Conservation (phyloP, 2,329 filamentous ascomycete genomes). For the Penicillium hordei region DNA sequence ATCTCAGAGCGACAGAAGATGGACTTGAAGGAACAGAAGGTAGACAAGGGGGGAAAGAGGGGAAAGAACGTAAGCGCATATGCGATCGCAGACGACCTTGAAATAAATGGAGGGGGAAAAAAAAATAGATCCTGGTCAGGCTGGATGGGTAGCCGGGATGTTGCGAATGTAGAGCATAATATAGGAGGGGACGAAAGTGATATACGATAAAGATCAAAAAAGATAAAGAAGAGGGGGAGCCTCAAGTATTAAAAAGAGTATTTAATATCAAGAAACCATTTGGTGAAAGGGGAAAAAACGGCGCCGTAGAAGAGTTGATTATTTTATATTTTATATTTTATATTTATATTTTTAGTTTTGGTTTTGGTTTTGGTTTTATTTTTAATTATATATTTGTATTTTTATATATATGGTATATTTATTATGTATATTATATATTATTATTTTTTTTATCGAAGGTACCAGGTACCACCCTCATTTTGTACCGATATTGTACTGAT, state of each 20-base stretch:
- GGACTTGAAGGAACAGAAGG: background rate
- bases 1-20: background rate
- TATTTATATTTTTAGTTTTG: background rate
- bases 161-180: conserved; percentile 21
- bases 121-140: conserved; percentile 20
- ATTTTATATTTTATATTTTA: background rate
- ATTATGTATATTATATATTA: background rate
- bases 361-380: background rate
- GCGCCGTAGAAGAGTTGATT: conserved; percentile 12
- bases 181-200: conserved; percentile 6
- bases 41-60: conserved; percentile 4
- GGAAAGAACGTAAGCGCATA: conserved; percentile 15
- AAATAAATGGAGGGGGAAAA: conserved; percentile 4
- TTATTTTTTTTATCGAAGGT: conserved; percentile 8
- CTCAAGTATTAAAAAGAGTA: conserved; percentile 12
- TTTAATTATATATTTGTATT: background rate
- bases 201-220: conserved; percentile 6
- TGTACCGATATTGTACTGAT: background rate
- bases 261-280: background rate
- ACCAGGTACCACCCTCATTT: conserved; percentile 4
- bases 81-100: conserved; percentile 3
- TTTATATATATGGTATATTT: background rate
- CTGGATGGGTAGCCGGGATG: conserved; percentile 20
- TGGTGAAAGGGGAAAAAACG: conserved; percentile 18
- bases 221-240: conserved; percentile 10